phyloP scores from a whole-genome alignment of 2,329 filamentous ascomycete species.

The Fusarium abutilonis region DNA sequence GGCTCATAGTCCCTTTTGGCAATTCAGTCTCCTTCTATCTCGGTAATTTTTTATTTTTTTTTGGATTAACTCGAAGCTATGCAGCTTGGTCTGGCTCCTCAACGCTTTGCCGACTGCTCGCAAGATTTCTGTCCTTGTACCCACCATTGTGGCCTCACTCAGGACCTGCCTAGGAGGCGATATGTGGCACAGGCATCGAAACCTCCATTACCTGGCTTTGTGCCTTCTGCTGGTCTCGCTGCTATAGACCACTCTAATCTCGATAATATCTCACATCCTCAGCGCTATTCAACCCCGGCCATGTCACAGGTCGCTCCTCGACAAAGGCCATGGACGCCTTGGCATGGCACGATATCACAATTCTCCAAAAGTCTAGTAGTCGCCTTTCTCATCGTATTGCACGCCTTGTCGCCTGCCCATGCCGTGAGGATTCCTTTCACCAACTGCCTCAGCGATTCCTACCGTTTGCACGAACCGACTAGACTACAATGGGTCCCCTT shows the following conservation, averaged over 20 bases:
- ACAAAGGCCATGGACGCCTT: constrained; percentile 30
- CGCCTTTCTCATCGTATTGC: constrained; percentile 51
- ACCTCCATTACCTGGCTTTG: constrained; percentile 29
- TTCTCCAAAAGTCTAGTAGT: constrained; percentile 48
- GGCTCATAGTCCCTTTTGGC: constrained; percentile 16
- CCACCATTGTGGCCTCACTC: constrained; percentile 25
- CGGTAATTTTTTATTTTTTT: neutral
- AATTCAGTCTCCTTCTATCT: constrained; percentile 21
- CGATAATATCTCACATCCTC: constrained; percentile 13
- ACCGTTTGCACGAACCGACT: constrained; percentile 64
- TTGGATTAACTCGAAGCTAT: constrained; percentile 36
- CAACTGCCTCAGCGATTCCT: constrained; percentile 79
- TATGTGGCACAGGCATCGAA: constrained; percentile 37
- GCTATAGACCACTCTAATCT: constrained; percentile 19
- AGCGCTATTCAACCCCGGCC: constrained; percentile 18
- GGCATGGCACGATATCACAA: constrained; percentile 28
- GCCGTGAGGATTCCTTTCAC: constrained; percentile 80
- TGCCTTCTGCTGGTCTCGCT: constrained; percentile 35
- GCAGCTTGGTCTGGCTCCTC: constrained; percentile 39
- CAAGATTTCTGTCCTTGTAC: constrained; percentile 28
- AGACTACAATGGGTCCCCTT: constrained; percentile 83
- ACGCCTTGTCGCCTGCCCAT: constrained; percentile 55
- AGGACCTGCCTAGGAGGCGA: constrained; percentile 34
- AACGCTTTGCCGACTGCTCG: constrained; percentile 36
- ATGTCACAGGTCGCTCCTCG: constrained; percentile 29